Percentiles rank a stretch among this genome's conserved stretches.
Evolutionary conservation across 164 flowering plant genomes (phyloP).

Genomic region (Cinnamomum micranthum): DNA sequence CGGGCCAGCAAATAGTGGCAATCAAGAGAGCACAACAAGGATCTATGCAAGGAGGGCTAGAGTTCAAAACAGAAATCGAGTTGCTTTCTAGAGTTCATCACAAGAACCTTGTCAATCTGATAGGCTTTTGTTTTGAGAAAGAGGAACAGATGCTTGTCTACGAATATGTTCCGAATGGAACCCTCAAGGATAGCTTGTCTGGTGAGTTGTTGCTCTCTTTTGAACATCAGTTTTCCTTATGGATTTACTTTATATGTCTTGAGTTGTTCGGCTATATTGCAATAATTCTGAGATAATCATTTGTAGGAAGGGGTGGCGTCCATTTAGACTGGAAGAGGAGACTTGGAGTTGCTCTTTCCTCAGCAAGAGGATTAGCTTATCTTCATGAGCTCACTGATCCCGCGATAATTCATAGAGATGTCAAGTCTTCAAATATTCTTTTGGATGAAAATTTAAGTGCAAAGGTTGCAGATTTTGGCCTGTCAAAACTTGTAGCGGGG

Average conservation of each 20-base stretch:
- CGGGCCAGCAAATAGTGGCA: constrained; percentile 51
- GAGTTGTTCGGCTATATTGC: background rate
- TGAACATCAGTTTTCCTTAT: background rate
- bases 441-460: constrained; percentile 34
- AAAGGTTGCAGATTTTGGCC: constrained; percentile 43
- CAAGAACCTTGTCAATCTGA: constrained; percentile 63
- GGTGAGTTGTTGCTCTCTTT: constrained; percentile 30
- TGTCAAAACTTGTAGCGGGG: constrained; percentile 29
- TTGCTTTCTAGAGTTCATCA: constrained; percentile 75
- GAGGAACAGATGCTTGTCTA: constrained; percentile 74
- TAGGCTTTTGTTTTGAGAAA: constrained; percentile 70
- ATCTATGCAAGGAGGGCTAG: constrained; percentile 68
- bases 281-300: background rate
- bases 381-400: constrained; percentile 42
- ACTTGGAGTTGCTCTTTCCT: constrained; percentile 32
- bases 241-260: no score
- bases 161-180: constrained; percentile 61
- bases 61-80: constrained; percentile 72
- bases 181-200: constrained; percentile 50
- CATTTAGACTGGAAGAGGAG: constrained; percentile 36
- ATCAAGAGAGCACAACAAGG: constrained; percentile 73
- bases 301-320: constrained; percentile 32
- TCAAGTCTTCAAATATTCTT: constrained; percentile 39
- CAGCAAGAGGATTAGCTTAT: constrained; percentile 42
- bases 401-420: constrained; percentile 42